Evolutionary conservation across 2,329 filamentous ascomycete genomes (phyloP).

Genomic region (Cordyceps pruinosa): DNA sequence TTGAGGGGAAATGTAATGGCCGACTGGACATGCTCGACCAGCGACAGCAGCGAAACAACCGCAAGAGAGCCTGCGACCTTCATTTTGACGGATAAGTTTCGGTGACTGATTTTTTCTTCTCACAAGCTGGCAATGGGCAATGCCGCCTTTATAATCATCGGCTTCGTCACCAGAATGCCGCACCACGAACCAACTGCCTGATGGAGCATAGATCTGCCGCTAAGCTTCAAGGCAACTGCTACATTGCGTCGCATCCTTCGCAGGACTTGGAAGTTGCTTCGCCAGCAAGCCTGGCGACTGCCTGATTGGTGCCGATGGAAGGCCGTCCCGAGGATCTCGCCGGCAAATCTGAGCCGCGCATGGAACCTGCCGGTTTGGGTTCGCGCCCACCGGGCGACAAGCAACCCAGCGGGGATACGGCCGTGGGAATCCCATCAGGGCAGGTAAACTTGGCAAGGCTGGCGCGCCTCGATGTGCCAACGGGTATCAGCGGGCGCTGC

Average conservation of each 20-base stretch:
- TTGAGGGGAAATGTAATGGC: slow-evolving; percentile 8
- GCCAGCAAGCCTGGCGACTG: neutral
- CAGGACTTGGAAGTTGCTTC: neutral
- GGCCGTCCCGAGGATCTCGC: neutral
- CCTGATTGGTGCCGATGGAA: neutral
- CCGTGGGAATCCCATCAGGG: neutral
- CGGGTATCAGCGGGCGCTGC: too few relatives aligned
- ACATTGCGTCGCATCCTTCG: neutral
- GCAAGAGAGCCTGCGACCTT: neutral
- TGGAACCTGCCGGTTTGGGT: slow-evolving; percentile 2
- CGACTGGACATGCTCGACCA: slow-evolving; percentile 9
- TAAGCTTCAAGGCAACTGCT: neutral
- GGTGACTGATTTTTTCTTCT: neutral
- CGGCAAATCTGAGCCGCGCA: neutral
- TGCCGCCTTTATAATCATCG: neutral
- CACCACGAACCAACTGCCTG: slow-evolving; percentile 10
- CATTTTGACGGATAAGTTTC: neutral
- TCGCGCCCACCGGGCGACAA: neutral
- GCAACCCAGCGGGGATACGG: neutral
- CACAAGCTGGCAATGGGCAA: neutral
- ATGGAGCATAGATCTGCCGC: slow-evolving; percentile 2
- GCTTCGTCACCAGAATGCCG: neutral
- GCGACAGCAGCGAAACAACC: slow-evolving; percentile 4
- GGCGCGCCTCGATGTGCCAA: neutral
- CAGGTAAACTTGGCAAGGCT: neutral